phyloP scores from a whole-genome alignment of 208 protist species.

The Wallacemonas rigidus region DNA sequence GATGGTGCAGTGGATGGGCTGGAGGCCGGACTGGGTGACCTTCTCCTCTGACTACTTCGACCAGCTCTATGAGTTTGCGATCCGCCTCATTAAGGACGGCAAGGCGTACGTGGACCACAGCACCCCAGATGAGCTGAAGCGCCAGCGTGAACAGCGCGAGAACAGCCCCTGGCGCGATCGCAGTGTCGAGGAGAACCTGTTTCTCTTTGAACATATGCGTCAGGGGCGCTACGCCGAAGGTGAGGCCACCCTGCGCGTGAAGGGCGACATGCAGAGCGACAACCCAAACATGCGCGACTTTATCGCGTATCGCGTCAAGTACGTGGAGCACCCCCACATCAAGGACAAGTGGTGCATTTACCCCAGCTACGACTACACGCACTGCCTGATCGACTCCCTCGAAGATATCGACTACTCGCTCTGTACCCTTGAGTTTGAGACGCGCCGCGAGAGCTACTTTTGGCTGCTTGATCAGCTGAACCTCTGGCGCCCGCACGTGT shows the following conservation, averaged over 20 bases:
- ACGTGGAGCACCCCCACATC: slow-evolving; percentile 91
- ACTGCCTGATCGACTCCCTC: slow-evolving; percentile 99
- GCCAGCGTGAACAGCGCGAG: slow-evolving; percentile 77
- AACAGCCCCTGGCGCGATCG: slow-evolving; percentile 93
- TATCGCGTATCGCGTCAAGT: slow-evolving; percentile 99
- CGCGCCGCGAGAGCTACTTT: slow-evolving; percentile 97
- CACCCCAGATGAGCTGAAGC: slow-evolving; percentile 95
- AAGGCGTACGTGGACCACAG: slow-evolving; percentile 98
- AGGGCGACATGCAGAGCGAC: slow-evolving; percentile 97
- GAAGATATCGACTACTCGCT: slow-evolving; percentile 99
- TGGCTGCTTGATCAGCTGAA: slow-evolving; percentile 93
- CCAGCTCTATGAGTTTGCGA: slow-evolving; percentile 97
- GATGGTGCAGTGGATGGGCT: slow-evolving; percentile 93
- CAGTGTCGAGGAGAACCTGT: slow-evolving; percentile 91
- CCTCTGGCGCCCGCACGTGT: slow-evolving; percentile 94
- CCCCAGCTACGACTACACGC: slow-evolving; percentile 99
- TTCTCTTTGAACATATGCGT: slow-evolving; percentile 93
- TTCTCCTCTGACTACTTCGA: slow-evolving; percentile 99
- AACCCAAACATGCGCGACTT: slow-evolving; percentile 99
- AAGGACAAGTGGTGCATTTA: slow-evolving; percentile 99
- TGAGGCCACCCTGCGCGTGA: slow-evolving; percentile 97
- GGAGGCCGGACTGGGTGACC: slow-evolving; percentile 93
- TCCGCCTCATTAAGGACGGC: slow-evolving; percentile 97
- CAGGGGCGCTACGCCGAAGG: slow-evolving; percentile 97
- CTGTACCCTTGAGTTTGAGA: slow-evolving; percentile 99